Base-by-base conservation (phyloP, 176 grass and related monocot species). In the Phragmites australis region DNA sequence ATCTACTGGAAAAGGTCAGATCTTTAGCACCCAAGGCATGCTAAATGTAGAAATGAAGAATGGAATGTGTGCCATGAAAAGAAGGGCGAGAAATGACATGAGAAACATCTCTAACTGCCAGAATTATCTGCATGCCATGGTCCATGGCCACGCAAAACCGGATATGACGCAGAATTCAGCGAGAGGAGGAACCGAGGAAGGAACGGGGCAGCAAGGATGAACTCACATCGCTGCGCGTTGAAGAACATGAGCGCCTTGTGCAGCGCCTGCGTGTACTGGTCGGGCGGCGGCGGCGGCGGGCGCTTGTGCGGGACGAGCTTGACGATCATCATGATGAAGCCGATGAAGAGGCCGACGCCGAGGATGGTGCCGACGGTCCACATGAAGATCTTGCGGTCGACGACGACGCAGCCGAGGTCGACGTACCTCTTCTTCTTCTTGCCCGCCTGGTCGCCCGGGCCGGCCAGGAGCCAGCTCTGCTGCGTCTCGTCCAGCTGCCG, bases 221-320 rank as follows among this genome's bases (percentile, higher is more conserved):
- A 53, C 93, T 97, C 72, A 97, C 93, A 97, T 93, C 90, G 79
- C 85, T 97, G 93, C 2, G 90, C 90, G 85, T 97, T 97, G 90
- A 93, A 97, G 90, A 97, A 97, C 93, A 93, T 97, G 77, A 97
- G 93, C 32, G 93, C 93, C 90, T 97, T 97, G 84, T 97, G 93
- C 15, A 97, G 80, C 16, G 93, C 93, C 51, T 87, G 88, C 1
- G 93, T 97, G 83, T 97, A 97, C 62, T 90, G 59, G 79, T 97
- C 93, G 0, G 77, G 80, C 0, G 93, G 90, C 39, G 90, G 93
- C 9, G 90, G 76, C 13, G 93, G 76, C 0, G 86, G 88, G 15
- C 48, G 69, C 75, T 93, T 92, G 78, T 97, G 93, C 21, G 93
- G 93, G 34, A 97, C 86, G 19, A 89, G 87, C 81, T 97, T 97